These are phyloP conservation scores for Magnusiomyces magnusii DNA, from an alignment of 1,139 yeast species.

Conservation along the genomic window DNA sequence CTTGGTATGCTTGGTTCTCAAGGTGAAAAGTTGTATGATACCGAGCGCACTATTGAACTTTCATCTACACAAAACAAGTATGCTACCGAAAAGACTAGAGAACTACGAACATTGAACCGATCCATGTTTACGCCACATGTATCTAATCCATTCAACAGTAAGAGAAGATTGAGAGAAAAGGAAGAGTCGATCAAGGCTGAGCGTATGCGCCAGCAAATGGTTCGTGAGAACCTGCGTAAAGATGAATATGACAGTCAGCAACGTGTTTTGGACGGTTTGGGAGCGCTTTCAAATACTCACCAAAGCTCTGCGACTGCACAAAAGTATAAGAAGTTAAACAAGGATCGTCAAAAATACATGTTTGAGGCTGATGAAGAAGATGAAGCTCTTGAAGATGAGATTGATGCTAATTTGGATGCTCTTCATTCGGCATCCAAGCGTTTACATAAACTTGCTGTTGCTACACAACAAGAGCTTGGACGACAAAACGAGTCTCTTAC, in stretches of 20 bases:
- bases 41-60: slow-evolving; percentile 68
- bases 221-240: slow-evolving; percentile 39
- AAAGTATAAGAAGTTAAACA: neutral
- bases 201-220: slow-evolving; percentile 47
- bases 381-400: slow-evolving; percentile 43
- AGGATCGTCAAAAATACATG: neutral
- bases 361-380: slow-evolving; percentile 2
- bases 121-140: slow-evolving; percentile 78
- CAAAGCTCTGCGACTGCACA: slow-evolving; percentile 32
- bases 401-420: slow-evolving; percentile 47
- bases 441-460: slow-evolving; percentile 44
- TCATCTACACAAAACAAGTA: slow-evolving; percentile 77
- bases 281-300: slow-evolving; percentile 17
- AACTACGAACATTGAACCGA: slow-evolving; percentile 71
- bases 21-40: slow-evolving; percentile 71
- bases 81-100: slow-evolving; percentile 78
- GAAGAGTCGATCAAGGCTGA: slow-evolving; percentile 66
- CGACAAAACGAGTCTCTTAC: slow-evolving; percentile 46
- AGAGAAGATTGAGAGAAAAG: slow-evolving; percentile 63
- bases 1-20: slow-evolving; percentile 91
- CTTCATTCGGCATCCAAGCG: slow-evolving; percentile 43
- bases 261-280: slow-evolving; percentile 40
- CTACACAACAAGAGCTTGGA: slow-evolving; percentile 47
- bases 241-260: slow-evolving; percentile 42
- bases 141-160: slow-evolving; percentile 79